Percentiles rank a stretch among this genome's conserved stretches.
phyloP scores from a whole-genome alignment of 495 filamentous ascomycete species.

The Penicillium paxilli region DNA sequence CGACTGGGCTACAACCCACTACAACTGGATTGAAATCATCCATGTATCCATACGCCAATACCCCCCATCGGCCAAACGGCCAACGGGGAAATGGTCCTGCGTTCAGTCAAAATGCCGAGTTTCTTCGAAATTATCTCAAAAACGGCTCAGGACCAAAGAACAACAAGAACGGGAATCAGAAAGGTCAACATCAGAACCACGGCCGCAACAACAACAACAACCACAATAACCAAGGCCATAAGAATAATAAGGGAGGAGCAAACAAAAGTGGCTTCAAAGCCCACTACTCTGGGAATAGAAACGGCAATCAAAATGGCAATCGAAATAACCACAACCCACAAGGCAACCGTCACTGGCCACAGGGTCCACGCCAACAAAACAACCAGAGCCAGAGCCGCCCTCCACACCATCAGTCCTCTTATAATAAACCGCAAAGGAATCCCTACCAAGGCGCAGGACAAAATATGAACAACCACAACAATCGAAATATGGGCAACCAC shows the following conservation, averaged over 20 bases:
- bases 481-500: neutral
- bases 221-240: neutral
- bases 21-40: neutral
- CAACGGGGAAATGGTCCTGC: slow-evolving; percentile 9
- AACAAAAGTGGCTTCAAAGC: neutral
- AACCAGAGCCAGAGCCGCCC: neutral
- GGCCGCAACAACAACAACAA: neutral
- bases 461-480: neutral
- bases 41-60: neutral
- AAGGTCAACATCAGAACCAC: neutral
- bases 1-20: neutral
- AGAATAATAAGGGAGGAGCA: neutral
- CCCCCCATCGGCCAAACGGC: neutral
- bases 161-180: neutral
- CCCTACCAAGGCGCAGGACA: neutral
- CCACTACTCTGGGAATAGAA: neutral
- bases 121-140: slow-evolving; percentile 8
- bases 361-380: neutral
- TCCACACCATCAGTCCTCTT: neutral
- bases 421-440: neutral
- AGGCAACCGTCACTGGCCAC: neutral
- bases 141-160: slow-evolving; percentile 10
- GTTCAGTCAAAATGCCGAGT: slow-evolving; percentile 8
- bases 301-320: too few relatives aligned
- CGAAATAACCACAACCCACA: neutral